Evolutionary conservation across 2,329 filamentous ascomycete genomes (phyloP).

Genomic region (Aureobasidium lini): DNA sequence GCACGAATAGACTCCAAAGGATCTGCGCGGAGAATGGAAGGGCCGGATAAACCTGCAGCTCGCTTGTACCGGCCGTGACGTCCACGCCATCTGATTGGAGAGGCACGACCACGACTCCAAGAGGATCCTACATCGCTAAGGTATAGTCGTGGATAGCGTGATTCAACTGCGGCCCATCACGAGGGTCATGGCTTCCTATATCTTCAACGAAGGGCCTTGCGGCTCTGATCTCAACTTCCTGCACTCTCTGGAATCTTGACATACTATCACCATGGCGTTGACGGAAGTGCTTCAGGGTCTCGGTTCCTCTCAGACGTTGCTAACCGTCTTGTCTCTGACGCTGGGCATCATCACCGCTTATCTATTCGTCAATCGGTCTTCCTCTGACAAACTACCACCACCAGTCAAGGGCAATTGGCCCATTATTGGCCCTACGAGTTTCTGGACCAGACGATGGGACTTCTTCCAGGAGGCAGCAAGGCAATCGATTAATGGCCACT

Average conservation of each 20-base stretch:
- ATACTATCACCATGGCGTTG: background rate
- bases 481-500: conserved; percentile 35
- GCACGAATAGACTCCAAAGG: background rate
- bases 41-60: background rate
- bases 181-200: background rate
- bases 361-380: conserved; percentile 19
- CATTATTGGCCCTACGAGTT: conserved; percentile 37
- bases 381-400: conserved; percentile 22
- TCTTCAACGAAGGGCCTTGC: no score
- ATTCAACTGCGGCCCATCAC: background rate
- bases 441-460: conserved; percentile 41
- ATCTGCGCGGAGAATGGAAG: background rate
- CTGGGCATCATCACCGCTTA: background rate
- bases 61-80: background rate
- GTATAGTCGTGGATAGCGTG: background rate
- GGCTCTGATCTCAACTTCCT: background rate
- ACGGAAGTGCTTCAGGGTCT: background rate
- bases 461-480: conserved; percentile 34
- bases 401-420: conserved; percentile 27
- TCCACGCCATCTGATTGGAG: background rate
- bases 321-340: background rate
- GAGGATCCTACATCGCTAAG: background rate
- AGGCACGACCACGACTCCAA: background rate
- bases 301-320: background rate
- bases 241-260: background rate